A percentile compares a stretch with the other conserved stretches of the same genome.
Evolutionary conservation across 2,329 filamentous ascomycete species (phyloP).

Genomic region (Arthroderma sp.): DNA sequence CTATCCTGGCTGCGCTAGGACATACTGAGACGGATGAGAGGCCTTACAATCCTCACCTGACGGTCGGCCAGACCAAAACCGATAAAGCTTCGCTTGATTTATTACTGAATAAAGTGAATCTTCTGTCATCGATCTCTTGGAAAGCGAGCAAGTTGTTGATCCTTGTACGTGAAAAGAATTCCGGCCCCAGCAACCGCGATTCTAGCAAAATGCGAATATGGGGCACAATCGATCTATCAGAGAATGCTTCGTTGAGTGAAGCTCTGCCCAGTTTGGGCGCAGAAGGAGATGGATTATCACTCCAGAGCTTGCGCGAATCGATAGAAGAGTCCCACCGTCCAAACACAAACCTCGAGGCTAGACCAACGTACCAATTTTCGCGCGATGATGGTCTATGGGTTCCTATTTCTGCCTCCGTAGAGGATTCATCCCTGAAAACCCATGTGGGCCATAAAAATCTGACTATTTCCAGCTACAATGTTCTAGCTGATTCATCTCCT

Average conservation of each 20-base stretch:
- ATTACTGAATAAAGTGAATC: constrained; percentile 39
- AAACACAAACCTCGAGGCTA: background rate
- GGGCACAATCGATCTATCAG: constrained; percentile 31
- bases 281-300: background rate
- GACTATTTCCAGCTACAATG: constrained; percentile 32
- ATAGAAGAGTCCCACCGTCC: background rate
- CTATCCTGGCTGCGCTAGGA: constrained; percentile 25
- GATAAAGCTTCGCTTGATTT: constrained; percentile 36
- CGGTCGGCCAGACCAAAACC: constrained; percentile 46
- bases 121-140: constrained; percentile 40
- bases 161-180: constrained; percentile 36
- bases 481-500: constrained; percentile 28
- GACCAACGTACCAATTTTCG: constrained; percentile 20
- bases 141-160: constrained; percentile 37
- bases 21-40: constrained; percentile 10
- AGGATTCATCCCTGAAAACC: constrained; percentile 3
- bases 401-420: constrained; percentile 1
- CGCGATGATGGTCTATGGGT: constrained; percentile 16
- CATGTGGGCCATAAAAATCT: constrained; percentile 11
- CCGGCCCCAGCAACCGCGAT: constrained; percentile 11
- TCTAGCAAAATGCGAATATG: constrained; percentile 44
- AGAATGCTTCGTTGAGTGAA: background rate
- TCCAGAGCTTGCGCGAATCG: background rate
- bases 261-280: background rate
- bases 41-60: constrained; percentile 41